Base-by-base conservation (phyloP, 225 moss, liverwort and hornwort species). In the Marchantia polymorpha region DNA sequence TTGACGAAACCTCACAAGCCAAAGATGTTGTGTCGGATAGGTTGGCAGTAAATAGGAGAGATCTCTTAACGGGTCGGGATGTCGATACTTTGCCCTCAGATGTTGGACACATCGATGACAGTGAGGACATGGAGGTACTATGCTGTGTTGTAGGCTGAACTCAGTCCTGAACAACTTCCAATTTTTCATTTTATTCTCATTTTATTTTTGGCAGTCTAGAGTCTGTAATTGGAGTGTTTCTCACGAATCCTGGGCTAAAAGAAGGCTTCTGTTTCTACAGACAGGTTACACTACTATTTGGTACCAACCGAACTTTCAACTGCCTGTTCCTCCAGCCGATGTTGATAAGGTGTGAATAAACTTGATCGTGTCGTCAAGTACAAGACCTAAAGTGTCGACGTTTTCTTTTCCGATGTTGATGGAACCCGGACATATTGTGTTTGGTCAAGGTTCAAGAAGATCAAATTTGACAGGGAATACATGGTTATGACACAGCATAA, bases 281-380 rank as follows among this genome's bases (percentile, higher is more conserved):
- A 82, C 60, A 77, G 77, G 69, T 70, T 82, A 48, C 68, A 50
- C 27, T 49, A 56, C 69, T 77, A 80, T 90, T 26, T 85, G 89
- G 86, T 84, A 83, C 59, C 93, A 93, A 68, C 89, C 89, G 52
- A 83, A 85, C 54, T 92, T 88, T 83, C 88, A 92, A 85, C 85
- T 88, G 50, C 87, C 82, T 82, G 93, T 93, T 81, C 89, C 93
- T 39, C 79, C 92, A 74, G 92, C 93, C 78, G 93, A 93, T 76
- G 81, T 93, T 81, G 93, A 93, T 69, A 93, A 93, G 93, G 93
- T 93, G 11, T 10, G 59, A 19, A 8, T 46, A 0, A n/a, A n/a
- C 72, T 72, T 72, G 4, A 20, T 13, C 72, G 50, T 49, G 7
- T 29, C 17, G 68, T 39, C 39, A 39, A 39, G 39, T 39, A 39